Conservation (phyloP, 371 early-diverging fungal species). For the Mortierella sp. region DNA sequence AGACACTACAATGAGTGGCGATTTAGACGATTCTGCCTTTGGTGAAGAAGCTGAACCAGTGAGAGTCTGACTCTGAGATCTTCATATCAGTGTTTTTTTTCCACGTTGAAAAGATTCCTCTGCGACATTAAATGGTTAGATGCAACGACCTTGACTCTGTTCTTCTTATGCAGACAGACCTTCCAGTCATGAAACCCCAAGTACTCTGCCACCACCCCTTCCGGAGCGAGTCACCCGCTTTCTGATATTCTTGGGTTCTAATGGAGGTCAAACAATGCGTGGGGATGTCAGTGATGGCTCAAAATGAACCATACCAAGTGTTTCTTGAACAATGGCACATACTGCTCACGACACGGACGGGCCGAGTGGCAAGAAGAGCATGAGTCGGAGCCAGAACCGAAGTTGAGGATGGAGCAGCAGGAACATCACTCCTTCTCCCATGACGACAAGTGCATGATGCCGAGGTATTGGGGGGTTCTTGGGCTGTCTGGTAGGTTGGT, state of each 20-base stretch:
- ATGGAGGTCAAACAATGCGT: constrained; percentile 6
- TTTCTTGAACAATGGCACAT: neutral
- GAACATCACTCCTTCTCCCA: constrained; percentile 7
- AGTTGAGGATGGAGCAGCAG: constrained; percentile 8
- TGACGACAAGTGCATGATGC: constrained; percentile 32
- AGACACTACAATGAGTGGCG: too few relatives aligned
- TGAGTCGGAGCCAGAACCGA: constrained; percentile 5
- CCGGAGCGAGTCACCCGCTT: constrained; percentile 95
- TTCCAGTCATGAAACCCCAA: constrained; percentile 80
- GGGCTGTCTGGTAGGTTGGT: constrained; percentile 50
- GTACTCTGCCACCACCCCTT: constrained; percentile 88
- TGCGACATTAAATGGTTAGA: constrained; percentile 86
- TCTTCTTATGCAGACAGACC: constrained; percentile 90
- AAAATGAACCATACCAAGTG: neutral
- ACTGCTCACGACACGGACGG: constrained; percentile 19
- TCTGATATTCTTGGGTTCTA: constrained; percentile 74
- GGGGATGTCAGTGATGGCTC: neutral
- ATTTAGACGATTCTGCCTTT: constrained; percentile 78
- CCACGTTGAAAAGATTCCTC: constrained; percentile 79
- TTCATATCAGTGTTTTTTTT: constrained; percentile 63
- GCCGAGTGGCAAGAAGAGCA: neutral
- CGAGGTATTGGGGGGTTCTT: constrained; percentile 32
- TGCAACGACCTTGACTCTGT: constrained; percentile 94
- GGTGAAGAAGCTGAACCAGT: constrained; percentile 92
- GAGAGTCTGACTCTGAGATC: constrained; percentile 70